Conservation (phyloP, 345 rosid species). For the Camelina laxa region DNA sequence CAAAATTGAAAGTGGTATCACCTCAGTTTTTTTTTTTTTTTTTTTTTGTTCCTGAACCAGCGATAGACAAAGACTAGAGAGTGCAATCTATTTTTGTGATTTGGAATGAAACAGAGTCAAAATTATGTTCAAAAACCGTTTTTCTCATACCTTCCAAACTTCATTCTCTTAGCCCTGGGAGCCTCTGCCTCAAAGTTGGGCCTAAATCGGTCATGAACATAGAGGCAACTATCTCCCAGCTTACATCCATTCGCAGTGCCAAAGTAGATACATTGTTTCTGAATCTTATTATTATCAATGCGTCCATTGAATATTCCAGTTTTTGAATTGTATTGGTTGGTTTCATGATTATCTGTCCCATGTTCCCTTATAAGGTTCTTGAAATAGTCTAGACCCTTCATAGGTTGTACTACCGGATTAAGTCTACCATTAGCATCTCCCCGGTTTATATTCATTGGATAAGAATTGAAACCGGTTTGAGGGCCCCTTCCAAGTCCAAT, state of each 20-base stretch:
- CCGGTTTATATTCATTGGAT: constrained; percentile 30
- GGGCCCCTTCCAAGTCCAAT: constrained; percentile 22
- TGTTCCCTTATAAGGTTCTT: constrained; percentile 72
- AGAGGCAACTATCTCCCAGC: constrained; percentile 54
- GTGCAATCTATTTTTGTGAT: not conserved
- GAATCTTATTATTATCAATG: constrained; percentile 33
- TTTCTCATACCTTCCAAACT: constrained; percentile 34
- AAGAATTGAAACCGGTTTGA: constrained; percentile 31
- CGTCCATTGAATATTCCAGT: constrained; percentile 25
- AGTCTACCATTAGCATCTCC: constrained; percentile 15
- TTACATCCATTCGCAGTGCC: constrained; percentile 57
- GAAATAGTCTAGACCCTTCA: constrained; percentile 55
- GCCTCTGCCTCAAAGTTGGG: constrained; percentile 34
- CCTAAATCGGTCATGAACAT: constrained; percentile 47
- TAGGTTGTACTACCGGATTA: constrained; percentile 34
- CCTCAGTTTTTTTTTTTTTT: not conserved
- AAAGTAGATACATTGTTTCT: constrained; percentile 54
- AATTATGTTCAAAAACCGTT: constrained; percentile 27
- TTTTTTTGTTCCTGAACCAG: not conserved
- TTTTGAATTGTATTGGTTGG: constrained; percentile 32
- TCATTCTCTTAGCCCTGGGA: constrained; percentile 58
- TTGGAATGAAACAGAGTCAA: constrained; percentile 6
- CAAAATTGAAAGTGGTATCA: constrained; percentile 19
- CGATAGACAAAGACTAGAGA: constrained; percentile 9
- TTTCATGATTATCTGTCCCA: constrained; percentile 53